Base-by-base conservation (phyloP, 768 basidiomycete species). In the Hemileccinum impolitum region DNA sequence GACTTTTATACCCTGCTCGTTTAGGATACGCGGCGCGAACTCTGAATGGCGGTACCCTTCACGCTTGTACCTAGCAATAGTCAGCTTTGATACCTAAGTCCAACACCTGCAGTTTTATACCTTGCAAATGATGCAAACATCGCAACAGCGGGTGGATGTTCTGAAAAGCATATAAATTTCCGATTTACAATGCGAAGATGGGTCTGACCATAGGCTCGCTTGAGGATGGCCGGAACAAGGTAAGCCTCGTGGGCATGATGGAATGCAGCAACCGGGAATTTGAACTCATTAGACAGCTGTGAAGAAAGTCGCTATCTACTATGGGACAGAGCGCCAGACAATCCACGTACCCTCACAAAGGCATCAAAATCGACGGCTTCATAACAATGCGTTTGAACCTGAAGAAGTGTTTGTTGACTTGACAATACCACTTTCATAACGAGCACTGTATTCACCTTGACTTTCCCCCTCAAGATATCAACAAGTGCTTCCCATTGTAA, bases 241-340 rank as follows among this genome's bases (percentile, higher is more conserved):
- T 86, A 91, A 0, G 88, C 80, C 56, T 90, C 87, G 36, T 82
- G 81, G 1, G 89, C 87, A 55, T 90, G 88, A 57, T 90, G 88
- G 67, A 89, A 80, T 0, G 84, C 83, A 0, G 87, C 79, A 32
- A 90, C 71, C 0, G 83, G 78, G 68, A 88, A 88, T 52, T 87
- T 71, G 72, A 90, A 92, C 54, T 92, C 89, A 65, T 91, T 88
- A 10, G 87, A 80, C 3, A 91, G 72, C 75, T 88, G 47, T 3
- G 4, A 48, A 34, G 6, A 11, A 26, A 7, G 35, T 51, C 18
- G 41, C 6, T 3, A 17, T 34, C 23, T 30, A 12, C 28, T 8
- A 25, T 26, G 15, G 10, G 6, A 45, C 6, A 6, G 12, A 23
- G 14, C 18, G 8, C 10, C 8, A 1, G 25, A 31, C 10, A 15